phyloP scores from a whole-genome alignment of 495 filamentous ascomycete genomes.

The Bacidia rubella region DNA sequence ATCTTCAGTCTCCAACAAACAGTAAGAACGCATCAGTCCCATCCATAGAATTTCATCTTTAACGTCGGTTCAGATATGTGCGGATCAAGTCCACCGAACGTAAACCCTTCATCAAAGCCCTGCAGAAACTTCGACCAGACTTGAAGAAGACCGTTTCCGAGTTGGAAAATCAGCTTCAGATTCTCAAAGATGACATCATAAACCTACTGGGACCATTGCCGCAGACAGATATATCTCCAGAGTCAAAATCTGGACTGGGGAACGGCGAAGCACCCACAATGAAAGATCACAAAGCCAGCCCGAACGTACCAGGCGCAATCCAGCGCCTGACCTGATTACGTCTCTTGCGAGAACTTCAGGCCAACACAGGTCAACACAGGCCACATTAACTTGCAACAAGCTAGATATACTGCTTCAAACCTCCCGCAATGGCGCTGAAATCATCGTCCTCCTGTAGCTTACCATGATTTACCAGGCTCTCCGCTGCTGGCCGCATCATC shows the following conservation, averaged over 20 bases:
- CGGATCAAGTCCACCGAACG: neutral
- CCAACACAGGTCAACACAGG: neutral
- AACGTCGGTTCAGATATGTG: neutral
- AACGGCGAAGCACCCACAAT: neutral
- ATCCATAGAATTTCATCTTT: neutral
- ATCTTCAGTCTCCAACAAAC: neutral
- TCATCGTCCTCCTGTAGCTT: slow-evolving; percentile 1
- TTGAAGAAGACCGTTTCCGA: neutral
- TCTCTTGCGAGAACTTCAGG: slow-evolving; percentile 1
- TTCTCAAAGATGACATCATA: neutral
- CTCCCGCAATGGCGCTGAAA: slow-evolving; percentile 7
- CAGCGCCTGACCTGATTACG: slow-evolving; percentile 1
- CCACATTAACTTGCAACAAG: neutral
- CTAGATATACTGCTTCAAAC: slow-evolving; percentile 7
- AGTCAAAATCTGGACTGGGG: neutral
- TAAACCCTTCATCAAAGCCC: neutral
- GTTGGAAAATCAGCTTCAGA: neutral
- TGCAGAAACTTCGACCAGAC: neutral
- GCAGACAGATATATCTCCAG: neutral
- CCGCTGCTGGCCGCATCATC: slow-evolving; percentile 2
- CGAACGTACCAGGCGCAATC: slow-evolving; percentile 2
- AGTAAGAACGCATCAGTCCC: neutral
- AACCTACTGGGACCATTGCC: neutral
- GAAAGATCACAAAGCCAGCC: slow-evolving; percentile 3
- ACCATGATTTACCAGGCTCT: slow-evolving; percentile 5